A percentile compares a stretch with the other conserved stretches of the same genome.
Evolutionary conservation across 2,329 filamentous ascomycete genomes (phyloP).

Genomic region (Aspergillus cejpii): DNA sequence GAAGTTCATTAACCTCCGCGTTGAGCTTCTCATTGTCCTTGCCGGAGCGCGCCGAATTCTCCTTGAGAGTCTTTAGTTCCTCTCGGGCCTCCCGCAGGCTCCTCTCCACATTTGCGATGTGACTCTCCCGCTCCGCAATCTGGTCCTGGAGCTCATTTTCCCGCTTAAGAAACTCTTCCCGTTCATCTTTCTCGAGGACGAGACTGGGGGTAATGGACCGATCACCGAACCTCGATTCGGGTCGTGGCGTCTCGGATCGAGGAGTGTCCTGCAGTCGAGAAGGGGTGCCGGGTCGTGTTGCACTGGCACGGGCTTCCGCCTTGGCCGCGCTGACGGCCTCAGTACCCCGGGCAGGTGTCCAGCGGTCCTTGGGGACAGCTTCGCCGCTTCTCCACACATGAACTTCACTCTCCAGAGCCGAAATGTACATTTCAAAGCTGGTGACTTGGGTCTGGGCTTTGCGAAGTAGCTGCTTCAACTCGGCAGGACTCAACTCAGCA

Average conservation of each 20-base stretch:
- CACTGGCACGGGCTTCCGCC: slow-evolving; percentile 43
- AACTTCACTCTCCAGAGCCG: slow-evolving; percentile 75
- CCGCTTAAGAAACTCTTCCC: slow-evolving; percentile 86
- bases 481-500: slow-evolving; percentile 88
- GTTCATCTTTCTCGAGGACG: slow-evolving; percentile 88
- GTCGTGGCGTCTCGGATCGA: slow-evolving; percentile 55
- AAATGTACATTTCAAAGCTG: slow-evolving; percentile 81
- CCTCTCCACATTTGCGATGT: slow-evolving; percentile 72
- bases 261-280: slow-evolving; percentile 41
- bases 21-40: slow-evolving; percentile 87
- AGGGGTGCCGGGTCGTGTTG: slow-evolving; percentile 38
- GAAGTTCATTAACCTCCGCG: slow-evolving; percentile 81
- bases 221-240: slow-evolving; percentile 65
- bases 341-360: slow-evolving; percentile 61
- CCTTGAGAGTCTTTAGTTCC: slow-evolving; percentile 76
- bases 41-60: slow-evolving; percentile 72
- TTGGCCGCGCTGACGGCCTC: slow-evolving; percentile 48
- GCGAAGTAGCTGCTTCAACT: slow-evolving; percentile 87
- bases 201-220: slow-evolving; percentile 80
- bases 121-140: slow-evolving; percentile 83
- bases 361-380: slow-evolving; percentile 77
- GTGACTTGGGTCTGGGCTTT: slow-evolving; percentile 87
- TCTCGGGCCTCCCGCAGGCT: slow-evolving; percentile 75
- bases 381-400: slow-evolving; percentile 83
- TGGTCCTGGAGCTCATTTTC: slow-evolving; percentile 98